These are phyloP conservation scores for Melanogaster broomeanus DNA, from an alignment of 768 basidiomycete species.

Conservation along the genomic window DNA sequence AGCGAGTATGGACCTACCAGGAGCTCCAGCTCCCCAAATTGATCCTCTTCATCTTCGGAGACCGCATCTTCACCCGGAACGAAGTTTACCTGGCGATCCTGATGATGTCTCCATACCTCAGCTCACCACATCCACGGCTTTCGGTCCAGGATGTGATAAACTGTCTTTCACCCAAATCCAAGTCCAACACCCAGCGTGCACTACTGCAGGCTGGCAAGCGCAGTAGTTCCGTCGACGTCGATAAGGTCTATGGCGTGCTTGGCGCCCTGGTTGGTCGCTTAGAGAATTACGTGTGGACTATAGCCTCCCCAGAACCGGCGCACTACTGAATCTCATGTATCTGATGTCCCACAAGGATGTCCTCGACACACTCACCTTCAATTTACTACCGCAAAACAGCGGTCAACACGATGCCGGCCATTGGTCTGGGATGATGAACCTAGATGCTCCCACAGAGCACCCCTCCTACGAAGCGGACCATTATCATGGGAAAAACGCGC, in stretches of 20 bases:
- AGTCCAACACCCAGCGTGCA: constrained; percentile 3
- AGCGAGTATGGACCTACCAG: constrained; percentile 16
- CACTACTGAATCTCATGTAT: constrained; percentile 5
- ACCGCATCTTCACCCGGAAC: not conserved
- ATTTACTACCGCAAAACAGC: not conserved
- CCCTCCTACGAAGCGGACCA: constrained; percentile 10
- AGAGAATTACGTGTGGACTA: constrained; percentile 2
- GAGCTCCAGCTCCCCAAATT: constrained; percentile 9
- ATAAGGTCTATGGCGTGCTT: constrained; percentile 14
- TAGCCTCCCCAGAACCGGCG: not conserved
- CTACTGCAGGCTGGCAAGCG: constrained; percentile 12
- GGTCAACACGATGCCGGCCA: not conserved
- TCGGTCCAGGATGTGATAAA: constrained; percentile 10
- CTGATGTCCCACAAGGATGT: constrained; percentile 8
- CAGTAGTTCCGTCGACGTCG: not conserved
- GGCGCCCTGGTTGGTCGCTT: not conserved
- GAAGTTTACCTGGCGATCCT: constrained; percentile 8
- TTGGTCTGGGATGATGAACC: constrained; percentile 14
- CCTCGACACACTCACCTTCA: constrained; percentile 15
- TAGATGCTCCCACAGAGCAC: constrained; percentile 7
- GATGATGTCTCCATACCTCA: constrained; percentile 13
- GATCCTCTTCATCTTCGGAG: constrained; percentile 11
- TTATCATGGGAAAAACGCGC: constrained; percentile 1
- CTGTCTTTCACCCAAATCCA: constrained; percentile 8
- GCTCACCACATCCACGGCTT: not conserved